phyloP scores from a whole-genome alignment of 2,329 filamentous ascomycete species.

The Pestalotiopsis sp. region DNA sequence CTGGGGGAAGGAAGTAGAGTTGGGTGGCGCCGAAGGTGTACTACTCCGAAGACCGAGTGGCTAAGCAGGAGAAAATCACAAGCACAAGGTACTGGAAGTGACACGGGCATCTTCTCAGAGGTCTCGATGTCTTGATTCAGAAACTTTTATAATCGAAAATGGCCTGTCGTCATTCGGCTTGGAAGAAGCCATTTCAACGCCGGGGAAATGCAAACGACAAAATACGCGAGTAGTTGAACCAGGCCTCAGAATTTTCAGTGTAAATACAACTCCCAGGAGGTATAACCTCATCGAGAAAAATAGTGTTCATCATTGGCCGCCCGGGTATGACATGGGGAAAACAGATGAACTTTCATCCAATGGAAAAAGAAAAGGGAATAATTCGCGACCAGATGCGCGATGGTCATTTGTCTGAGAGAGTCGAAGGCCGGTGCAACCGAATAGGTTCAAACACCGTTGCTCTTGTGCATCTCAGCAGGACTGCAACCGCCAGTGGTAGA shows the following conservation, averaged over 20 bases:
- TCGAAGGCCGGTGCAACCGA: neutral
- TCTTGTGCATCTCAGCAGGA: neutral
- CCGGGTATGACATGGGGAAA: neutral
- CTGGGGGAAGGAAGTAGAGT: too few relatives aligned
- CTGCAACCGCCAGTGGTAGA: neutral
- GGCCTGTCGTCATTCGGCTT: neutral
- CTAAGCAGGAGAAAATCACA: too few relatives aligned
- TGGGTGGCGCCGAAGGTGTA: too few relatives aligned
- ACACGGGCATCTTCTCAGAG: too few relatives aligned
- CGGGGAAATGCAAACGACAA: neutral
- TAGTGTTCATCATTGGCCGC: constrained; percentile 17
- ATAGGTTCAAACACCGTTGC: neutral
- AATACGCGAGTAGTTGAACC: neutral
- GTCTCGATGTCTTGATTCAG: too few relatives aligned
- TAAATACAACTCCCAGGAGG: constrained; percentile 15
- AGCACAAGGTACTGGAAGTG: too few relatives aligned
- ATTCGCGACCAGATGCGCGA: neutral
- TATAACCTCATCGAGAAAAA: constrained; percentile 17
- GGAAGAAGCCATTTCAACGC: neutral
- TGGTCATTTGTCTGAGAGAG: neutral
- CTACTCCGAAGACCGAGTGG: too few relatives aligned
- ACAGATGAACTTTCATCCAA: constrained; percentile 11
- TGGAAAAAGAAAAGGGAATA: neutral
- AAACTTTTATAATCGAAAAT: too few relatives aligned
- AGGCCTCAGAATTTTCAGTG: constrained; percentile 21